phyloP scores from a whole-genome alignment of 2,329 filamentous ascomycete species.

The Zelopaecilomyces penicillatus region DNA sequence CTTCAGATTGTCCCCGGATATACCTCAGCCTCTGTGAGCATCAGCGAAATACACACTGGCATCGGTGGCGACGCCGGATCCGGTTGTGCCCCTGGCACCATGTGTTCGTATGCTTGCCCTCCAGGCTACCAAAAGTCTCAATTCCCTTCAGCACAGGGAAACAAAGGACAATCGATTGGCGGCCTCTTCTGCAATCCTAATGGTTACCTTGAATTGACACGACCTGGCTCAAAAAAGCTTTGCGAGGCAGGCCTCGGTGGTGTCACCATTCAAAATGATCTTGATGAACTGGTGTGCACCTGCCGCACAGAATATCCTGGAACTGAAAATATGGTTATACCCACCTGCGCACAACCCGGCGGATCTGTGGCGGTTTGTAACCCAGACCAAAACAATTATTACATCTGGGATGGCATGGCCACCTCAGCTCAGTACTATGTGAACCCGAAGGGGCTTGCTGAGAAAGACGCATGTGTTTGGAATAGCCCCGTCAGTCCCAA shows the following conservation, averaged over 20 bases:
- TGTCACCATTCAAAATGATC: slow-evolving; percentile 67
- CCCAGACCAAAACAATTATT: slow-evolving; percentile 65
- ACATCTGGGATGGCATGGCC: slow-evolving; percentile 61
- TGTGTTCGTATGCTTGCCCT: slow-evolving; percentile 94
- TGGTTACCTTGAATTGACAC: slow-evolving; percentile 71
- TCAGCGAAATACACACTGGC: slow-evolving; percentile 59
- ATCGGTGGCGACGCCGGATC: slow-evolving; percentile 48
- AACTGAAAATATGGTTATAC: slow-evolving; percentile 79
- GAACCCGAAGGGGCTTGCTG: slow-evolving; percentile 66
- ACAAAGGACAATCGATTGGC: slow-evolving; percentile 75
- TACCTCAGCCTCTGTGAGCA: slow-evolving; percentile 38
- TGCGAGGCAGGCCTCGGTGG: slow-evolving; percentile 66
- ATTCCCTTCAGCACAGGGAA: slow-evolving; percentile 73
- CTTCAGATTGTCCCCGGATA: slow-evolving; percentile 57
- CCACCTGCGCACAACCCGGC: slow-evolving; percentile 56
- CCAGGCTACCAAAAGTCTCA: slow-evolving; percentile 86
- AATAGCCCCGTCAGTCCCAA: slow-evolving; percentile 37
- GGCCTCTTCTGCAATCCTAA: slow-evolving; percentile 70
- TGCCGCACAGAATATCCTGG: slow-evolving; percentile 97
- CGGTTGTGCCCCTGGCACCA: slow-evolving; percentile 52
- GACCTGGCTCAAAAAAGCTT: slow-evolving; percentile 55
- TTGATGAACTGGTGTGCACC: slow-evolving; percentile 57
- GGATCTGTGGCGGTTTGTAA: slow-evolving; percentile 59
- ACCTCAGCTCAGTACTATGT: slow-evolving; percentile 97
- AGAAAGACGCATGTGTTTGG: slow-evolving; percentile 72